Evolutionary conservation across 176 grass and related monocot genomes (phyloP).

Genomic region (Ensete glaucum): DNA sequence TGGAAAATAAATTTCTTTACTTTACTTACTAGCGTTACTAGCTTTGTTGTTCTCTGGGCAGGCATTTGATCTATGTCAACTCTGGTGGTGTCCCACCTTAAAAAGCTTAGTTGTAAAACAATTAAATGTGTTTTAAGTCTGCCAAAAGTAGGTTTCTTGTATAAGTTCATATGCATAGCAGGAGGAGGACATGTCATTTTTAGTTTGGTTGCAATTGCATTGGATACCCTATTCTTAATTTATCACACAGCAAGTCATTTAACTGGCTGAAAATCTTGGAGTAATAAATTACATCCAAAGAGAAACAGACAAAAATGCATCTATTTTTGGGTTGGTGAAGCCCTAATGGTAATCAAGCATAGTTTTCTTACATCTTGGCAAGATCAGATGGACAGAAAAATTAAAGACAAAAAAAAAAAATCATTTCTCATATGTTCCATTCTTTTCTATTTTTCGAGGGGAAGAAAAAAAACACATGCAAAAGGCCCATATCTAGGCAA

Average conservation of each 20-base stretch:
- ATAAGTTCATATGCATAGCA: neutral
- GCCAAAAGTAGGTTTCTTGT: neutral
- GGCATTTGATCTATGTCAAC: neutral
- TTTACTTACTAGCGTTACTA: neutral
- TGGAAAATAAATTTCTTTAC: neutral
- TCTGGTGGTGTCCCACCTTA: neutral
- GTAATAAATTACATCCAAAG: too few relatives aligned
- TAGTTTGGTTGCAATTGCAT: too few relatives aligned
- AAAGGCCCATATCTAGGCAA: neutral
- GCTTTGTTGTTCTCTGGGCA: neutral
- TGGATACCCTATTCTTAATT: too few relatives aligned
- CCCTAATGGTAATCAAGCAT: neutral
- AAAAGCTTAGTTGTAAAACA: neutral
- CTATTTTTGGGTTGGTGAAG: too few relatives aligned
- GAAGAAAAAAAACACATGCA: neutral
- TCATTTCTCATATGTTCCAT: too few relatives aligned
- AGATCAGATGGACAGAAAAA: neutral
- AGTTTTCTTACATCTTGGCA: neutral
- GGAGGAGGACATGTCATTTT: too few relatives aligned
- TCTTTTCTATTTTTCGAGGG: too few relatives aligned
- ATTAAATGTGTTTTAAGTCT: neutral
- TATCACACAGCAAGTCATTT: too few relatives aligned
- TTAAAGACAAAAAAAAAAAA: too few relatives aligned
- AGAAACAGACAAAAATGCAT: too few relatives aligned
- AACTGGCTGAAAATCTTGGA: too few relatives aligned